Conservation (phyloP, 2,329 filamentous ascomycete species). For the Ophiobolus disseminans region DNA sequence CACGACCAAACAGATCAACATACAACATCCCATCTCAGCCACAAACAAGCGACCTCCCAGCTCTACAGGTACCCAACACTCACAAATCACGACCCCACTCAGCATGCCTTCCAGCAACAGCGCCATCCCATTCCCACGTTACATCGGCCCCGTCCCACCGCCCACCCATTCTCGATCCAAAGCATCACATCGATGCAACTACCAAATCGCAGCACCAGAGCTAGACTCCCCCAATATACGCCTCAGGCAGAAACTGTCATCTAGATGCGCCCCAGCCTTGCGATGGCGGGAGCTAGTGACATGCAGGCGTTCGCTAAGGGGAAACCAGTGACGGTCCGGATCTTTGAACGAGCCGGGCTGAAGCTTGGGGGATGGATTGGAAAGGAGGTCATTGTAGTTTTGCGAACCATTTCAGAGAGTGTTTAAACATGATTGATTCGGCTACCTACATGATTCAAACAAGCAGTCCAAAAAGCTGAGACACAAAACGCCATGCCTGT, state of each 20-base stretch:
- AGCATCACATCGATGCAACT: neutral
- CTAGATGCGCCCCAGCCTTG: slow-evolving; percentile 8
- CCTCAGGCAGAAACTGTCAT: slow-evolving; percentile 4
- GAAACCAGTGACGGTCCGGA: neutral
- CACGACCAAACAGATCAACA: neutral
- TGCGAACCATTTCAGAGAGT: no score
- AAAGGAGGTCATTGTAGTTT: no score
- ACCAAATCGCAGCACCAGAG: neutral
- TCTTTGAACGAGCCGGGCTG: neutral
- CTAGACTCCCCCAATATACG: neutral
- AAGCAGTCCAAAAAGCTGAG: no score
- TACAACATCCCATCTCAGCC: neutral
- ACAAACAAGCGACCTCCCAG: neutral
- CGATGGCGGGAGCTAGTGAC: slow-evolving; percentile 20
- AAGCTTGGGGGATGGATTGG: neutral
- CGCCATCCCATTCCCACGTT: neutral
- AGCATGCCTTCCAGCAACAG: neutral
- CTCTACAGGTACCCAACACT: neutral
- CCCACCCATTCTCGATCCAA: neutral
- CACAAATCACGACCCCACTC: no score
- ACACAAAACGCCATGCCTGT: neutral
- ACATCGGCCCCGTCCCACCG: neutral
- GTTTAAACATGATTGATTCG: no score
- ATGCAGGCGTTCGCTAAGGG: slow-evolving; percentile 10
- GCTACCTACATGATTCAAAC: no score